A percentile compares a stretch with the other conserved stretches of the same genome.
Conservation (phyloP, 768 basidiomycete species). For the Dentipellis sp. region DNA sequence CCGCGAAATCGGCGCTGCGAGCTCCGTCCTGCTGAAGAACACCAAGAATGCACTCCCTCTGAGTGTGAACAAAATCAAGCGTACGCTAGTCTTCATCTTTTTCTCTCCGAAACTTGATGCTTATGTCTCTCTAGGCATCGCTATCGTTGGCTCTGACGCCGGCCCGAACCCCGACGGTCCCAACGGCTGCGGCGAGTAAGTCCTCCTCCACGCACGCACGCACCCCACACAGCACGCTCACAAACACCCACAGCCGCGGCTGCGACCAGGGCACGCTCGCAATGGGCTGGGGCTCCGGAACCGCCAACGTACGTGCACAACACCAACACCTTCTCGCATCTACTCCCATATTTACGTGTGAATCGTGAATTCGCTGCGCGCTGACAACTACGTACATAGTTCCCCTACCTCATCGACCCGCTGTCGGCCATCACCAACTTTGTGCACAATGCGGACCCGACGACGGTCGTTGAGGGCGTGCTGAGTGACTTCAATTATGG, state of each 20-base stretch:
- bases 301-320: neutral
- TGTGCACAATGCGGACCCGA: conserved; percentile 58
- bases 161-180: conserved; percentile 23
- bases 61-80: conserved; percentile 19
- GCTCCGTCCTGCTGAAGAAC: conserved; percentile 75
- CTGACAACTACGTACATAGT: conserved; percentile 24
- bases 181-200: neutral
- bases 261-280: conserved; percentile 58
- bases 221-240: neutral
- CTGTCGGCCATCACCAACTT: conserved; percentile 55
- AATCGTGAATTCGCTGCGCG: too few relatives aligned
- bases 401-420: conserved; percentile 70
- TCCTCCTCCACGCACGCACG: neutral
- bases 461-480: conserved; percentile 50
- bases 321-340: conserved; percentile 17
- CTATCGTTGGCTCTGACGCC: conserved; percentile 32
- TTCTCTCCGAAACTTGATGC: neutral
- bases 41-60: conserved; percentile 45
- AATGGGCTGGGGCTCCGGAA: conserved; percentile 89
- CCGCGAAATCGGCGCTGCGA: conserved; percentile 63
- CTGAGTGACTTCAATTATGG: conserved; percentile 60
- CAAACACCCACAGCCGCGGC: conserved; percentile 23
- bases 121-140: neutral
- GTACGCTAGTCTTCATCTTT: neutral
- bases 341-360: too few relatives aligned